These are phyloP conservation scores for Yarrowia galli DNA, from an alignment of 1,139 yeast genomes.

Conservation along the genomic window DNA sequence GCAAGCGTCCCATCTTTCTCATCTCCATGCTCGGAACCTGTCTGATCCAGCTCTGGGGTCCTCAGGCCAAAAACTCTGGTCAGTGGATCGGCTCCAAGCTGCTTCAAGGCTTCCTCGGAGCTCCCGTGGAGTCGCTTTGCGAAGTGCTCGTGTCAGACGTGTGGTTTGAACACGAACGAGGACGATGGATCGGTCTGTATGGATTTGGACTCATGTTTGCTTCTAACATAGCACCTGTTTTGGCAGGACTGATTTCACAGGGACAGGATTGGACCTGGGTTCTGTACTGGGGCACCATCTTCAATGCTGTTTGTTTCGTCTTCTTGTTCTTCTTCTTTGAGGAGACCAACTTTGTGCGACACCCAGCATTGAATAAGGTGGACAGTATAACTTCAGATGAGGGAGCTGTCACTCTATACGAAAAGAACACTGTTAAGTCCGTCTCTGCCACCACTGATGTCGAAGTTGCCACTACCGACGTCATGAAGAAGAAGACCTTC, in stretches of 20 bases:
- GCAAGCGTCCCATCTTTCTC: constrained; percentile 61
- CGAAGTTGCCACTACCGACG: constrained; percentile 35
- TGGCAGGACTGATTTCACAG: constrained; percentile 72
- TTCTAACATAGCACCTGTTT: constrained; percentile 76
- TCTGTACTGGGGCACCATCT: constrained; percentile 78
- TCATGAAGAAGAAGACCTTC: constrained; percentile 41
- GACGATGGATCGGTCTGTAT: constrained; percentile 74
- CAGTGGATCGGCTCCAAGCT: constrained; percentile 55
- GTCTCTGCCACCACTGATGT: constrained; percentile 13
- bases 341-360: constrained; percentile 74
- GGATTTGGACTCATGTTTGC: constrained; percentile 80
- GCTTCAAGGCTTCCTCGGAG: constrained; percentile 58
- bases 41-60: constrained; percentile 48
- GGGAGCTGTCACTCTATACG: constrained; percentile 2
- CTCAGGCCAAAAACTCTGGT: constrained; percentile 46
- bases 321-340: constrained; percentile 67
- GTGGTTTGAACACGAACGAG: constrained; percentile 78
- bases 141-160: constrained; percentile 54
- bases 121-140: constrained; percentile 64
- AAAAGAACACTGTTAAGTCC: constrained; percentile 8
- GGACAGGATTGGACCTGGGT: constrained; percentile 76
- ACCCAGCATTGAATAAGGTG: constrained; percentile 12
- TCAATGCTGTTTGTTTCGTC: constrained; percentile 64
- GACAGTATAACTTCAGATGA: constrained; percentile 41
- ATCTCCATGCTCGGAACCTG: constrained; percentile 51